Evolutionary conservation across 768 basidiomycete species (phyloP).

Genomic region (Leccinum pellstonianum): DNA sequence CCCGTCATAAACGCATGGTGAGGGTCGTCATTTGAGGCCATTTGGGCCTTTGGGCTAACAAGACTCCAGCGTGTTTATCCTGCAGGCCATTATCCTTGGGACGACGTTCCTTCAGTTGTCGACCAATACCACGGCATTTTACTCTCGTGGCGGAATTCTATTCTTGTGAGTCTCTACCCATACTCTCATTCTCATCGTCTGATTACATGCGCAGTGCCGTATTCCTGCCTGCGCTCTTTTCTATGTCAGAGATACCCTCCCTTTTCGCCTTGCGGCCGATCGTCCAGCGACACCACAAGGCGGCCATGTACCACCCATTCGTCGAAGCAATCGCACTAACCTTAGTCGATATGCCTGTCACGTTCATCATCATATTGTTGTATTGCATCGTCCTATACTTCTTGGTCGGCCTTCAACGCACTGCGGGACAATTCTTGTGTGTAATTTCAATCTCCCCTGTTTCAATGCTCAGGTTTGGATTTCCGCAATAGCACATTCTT

Average conservation of each 20-base stretch:
- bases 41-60: not conserved
- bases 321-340: constrained; percentile 46
- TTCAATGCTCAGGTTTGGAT: constrained; percentile 12
- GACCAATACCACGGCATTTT: constrained; percentile 34
- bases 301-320: constrained; percentile 53
- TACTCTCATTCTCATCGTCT: not conserved
- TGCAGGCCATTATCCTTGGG: constrained; percentile 35
- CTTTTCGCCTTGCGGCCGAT: constrained; percentile 47
- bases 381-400: constrained; percentile 55
- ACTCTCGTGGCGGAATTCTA: constrained; percentile 76
- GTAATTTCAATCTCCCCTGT: constrained; percentile 22
- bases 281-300: constrained; percentile 40
- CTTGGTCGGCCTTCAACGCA: constrained; percentile 53
- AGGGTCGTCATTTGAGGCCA: not conserved
- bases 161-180: constrained; percentile 58
- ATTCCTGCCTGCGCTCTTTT: constrained; percentile 55
- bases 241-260: constrained; percentile 59
- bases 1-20: constrained; percentile 33
- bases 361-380: constrained; percentile 34
- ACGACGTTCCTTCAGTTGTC: constrained; percentile 49
- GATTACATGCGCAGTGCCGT: constrained; percentile 40
- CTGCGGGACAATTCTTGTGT: constrained; percentile 65
- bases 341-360: constrained; percentile 46
- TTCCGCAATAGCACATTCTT: constrained; percentile 47
- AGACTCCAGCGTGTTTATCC: constrained; percentile 36